These are phyloP conservation scores for Deuterostichococcus epilithicus DNA, from an alignment of 139 green algal genomes.

Conservation along the genomic window DNA sequence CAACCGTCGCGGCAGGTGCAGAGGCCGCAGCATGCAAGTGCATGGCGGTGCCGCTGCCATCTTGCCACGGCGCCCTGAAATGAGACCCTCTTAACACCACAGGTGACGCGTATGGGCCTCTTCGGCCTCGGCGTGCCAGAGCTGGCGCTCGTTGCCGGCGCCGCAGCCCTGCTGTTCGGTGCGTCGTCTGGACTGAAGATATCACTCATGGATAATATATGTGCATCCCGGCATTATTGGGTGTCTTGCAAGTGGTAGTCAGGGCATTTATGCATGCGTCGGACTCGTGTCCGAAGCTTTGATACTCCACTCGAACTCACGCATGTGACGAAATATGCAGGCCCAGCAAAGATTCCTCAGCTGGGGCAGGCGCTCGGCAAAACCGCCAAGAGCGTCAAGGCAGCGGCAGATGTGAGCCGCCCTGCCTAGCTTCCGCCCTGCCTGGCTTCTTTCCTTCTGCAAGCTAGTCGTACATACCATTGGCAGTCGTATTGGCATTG, in stretches of 20 bases:
- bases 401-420: not conserved
- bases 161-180: constrained; percentile 82
- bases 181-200: constrained; percentile 9
- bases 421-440: constrained; percentile 29
- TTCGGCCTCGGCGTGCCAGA: constrained; percentile 87
- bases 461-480: too few relatives aligned
- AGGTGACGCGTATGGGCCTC: constrained; percentile 46
- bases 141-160: constrained; percentile 81
- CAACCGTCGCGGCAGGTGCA: not conserved
- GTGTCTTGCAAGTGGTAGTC: too few relatives aligned
- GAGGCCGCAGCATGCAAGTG: not conserved
- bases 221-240: not conserved
- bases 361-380: not conserved
- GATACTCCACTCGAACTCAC: too few relatives aligned
- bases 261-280: not conserved
- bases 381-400: not conserved
- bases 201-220: not conserved
- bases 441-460: too few relatives aligned
- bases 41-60: too few relatives aligned
- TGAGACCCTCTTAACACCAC: too few relatives aligned
- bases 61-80: too few relatives aligned
- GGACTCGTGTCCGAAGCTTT: too few relatives aligned
- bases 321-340: too few relatives aligned
- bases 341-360: not conserved
- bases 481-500: too few relatives aligned